Percentiles rank a stretch among this genome's conserved stretches.
Conservation (phyloP, 768 basidiomycete genomes). For the Russula virescens region DNA sequence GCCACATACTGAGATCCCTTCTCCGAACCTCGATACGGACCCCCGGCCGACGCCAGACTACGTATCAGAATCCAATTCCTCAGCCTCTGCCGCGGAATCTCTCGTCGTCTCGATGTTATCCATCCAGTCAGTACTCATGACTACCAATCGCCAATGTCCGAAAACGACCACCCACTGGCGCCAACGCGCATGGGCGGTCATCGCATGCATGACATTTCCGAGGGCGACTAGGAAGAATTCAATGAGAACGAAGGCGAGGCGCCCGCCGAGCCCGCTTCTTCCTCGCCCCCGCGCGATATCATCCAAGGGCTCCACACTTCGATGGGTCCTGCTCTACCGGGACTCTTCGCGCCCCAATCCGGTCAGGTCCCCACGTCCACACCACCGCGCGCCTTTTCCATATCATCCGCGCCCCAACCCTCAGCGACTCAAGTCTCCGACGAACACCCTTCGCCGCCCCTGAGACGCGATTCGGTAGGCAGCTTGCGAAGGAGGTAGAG, state of each 20-base stretch:
- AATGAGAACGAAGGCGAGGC: slow-evolving; percentile 2
- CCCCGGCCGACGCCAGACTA: slow-evolving; percentile 7
- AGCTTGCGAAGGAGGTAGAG: slow-evolving; percentile 15
- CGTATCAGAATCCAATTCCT: not conserved
- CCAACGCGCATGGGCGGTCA: slow-evolving; percentile 37
- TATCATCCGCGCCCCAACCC: slow-evolving; percentile 19
- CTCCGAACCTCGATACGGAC: not conserved
- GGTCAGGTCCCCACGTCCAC: slow-evolving; percentile 15
- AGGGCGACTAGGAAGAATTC: slow-evolving; percentile 14
- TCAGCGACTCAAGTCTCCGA: not conserved
- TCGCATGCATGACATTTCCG: slow-evolving; percentile 29
- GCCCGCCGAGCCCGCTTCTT: not conserved
- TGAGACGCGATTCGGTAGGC: slow-evolving; percentile 10
- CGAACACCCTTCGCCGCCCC: not conserved
- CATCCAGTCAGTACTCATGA: slow-evolving; percentile 52
- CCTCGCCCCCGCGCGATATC: slow-evolving; percentile 6
- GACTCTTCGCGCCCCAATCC: slow-evolving; percentile 18
- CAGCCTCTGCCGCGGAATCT: not conserved
- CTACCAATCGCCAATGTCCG: slow-evolving; percentile 27
- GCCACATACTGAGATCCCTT: not conserved
- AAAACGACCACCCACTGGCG: slow-evolving; percentile 25
- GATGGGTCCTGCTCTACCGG: slow-evolving; percentile 36
- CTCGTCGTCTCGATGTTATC: slow-evolving; percentile 22
- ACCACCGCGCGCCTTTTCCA: slow-evolving; percentile 25
- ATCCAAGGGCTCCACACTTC: slow-evolving; percentile 56